Percentiles rank a stretch among this genome's conserved stretches.
These are phyloP conservation scores for Sporobolomyces roseus DNA, from an alignment of 768 basidiomycete species.

Conservation along the genomic window DNA sequence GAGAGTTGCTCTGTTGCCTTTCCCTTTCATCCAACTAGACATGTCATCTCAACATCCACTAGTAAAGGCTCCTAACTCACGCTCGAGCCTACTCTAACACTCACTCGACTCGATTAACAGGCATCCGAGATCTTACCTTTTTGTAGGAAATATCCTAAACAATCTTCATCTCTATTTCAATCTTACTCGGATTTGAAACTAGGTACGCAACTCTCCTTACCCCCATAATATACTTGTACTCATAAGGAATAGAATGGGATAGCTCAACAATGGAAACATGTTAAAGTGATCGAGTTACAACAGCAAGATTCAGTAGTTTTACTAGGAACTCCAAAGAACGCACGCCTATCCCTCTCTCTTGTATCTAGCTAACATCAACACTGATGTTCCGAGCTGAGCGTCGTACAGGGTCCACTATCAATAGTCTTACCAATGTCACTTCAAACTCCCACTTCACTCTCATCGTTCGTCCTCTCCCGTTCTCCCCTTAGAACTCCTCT, in stretches of 20 bases:
- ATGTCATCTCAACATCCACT: conserved; percentile 31
- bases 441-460: conserved; percentile 29
- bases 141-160: conserved; percentile 10
- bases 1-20: background rate
- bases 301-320: conserved; percentile 20
- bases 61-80: background rate
- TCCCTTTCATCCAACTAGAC: too few species aligned
- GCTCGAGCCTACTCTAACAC: background rate
- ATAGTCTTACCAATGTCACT: conserved; percentile 33
- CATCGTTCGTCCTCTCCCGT: conserved; percentile 6
- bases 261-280: conserved; percentile 37
- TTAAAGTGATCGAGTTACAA: conserved; percentile 29
- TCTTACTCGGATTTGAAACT: conserved; percentile 31
- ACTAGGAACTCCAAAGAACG: conserved; percentile 9
- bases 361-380: background rate
- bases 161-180: conserved; percentile 30
- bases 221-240: background rate
- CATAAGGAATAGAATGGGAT: background rate
- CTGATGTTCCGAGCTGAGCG: background rate
- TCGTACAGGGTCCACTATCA: conserved; percentile 5
- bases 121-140: conserved; percentile 21
- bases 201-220: background rate
- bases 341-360: background rate
- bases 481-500: background rate
- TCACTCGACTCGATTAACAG: background rate